Percentiles rank a stretch among this genome's conserved stretches.
phyloP scores from a whole-genome alignment of 1,284 basidiomycete species.

The Apiotrichum mycotoxinovorans region DNA sequence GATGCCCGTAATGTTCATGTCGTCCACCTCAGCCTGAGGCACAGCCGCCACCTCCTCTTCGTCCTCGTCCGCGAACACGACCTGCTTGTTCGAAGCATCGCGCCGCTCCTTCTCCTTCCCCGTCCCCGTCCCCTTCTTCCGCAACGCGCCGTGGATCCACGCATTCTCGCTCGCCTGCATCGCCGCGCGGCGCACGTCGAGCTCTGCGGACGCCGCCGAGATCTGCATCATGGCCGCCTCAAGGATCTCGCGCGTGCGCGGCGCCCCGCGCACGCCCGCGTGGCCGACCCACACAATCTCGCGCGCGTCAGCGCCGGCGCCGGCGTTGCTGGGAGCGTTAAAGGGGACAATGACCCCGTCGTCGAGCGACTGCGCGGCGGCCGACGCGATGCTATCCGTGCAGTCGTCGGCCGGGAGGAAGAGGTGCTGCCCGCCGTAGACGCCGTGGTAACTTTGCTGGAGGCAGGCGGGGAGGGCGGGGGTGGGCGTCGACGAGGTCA shows the following conservation, averaged over 20 bases:
- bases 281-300: constrained; percentile 15
- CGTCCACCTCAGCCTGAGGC: too few relatives aligned
- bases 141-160: neutral
- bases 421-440: constrained; percentile 27
- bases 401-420: constrained; percentile 20
- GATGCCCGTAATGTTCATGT: constrained; percentile 16
- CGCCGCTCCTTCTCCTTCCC: neutral
- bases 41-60: too few relatives aligned
- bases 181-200: neutral
- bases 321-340: too few relatives aligned
- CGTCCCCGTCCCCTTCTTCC: neutral
- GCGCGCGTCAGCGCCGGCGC: neutral
- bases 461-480: constrained; percentile 19
- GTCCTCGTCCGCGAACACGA: neutral
- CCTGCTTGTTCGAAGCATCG: neutral
- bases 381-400: neutral
- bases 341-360: constrained; percentile 19
- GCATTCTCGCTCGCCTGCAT: neutral
- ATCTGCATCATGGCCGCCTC: neutral
- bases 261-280: constrained; percentile 6
- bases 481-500: constrained; percentile 6
- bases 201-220: neutral
- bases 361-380: constrained; percentile 5
- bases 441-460: constrained; percentile 26
- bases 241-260: neutral